Evolutionary conservation across 2,329 filamentous ascomycete species (phyloP).

Genomic region (Cytospora piceicola): DNA sequence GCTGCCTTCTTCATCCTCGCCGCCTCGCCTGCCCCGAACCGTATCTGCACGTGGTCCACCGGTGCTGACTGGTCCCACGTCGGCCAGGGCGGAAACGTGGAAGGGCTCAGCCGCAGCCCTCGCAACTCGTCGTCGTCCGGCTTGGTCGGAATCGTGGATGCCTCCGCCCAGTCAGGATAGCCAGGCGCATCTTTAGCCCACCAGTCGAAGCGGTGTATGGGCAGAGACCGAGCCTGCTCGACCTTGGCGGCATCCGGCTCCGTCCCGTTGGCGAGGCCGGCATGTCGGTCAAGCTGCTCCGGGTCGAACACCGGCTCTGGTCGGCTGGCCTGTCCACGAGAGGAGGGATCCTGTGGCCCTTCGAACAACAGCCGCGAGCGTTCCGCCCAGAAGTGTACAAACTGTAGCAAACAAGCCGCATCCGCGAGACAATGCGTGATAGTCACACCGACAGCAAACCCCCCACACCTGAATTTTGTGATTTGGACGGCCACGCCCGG

Average conservation of each 20-base stretch:
- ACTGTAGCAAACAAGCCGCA: slow-evolving; percentile 47
- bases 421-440: slow-evolving; percentile 51
- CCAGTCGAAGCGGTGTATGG: slow-evolving; percentile 53
- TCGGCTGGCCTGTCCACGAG: not conserved
- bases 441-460: slow-evolving; percentile 46
- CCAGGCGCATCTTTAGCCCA: slow-evolving; percentile 43
- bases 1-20: slow-evolving; percentile 39
- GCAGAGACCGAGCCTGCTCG: slow-evolving; percentile 42
- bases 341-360: not conserved
- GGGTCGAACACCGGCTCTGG: slow-evolving; percentile 46
- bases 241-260: slow-evolving; percentile 35
- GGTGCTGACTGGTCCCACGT: slow-evolving; percentile 46
- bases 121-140: slow-evolving; percentile 26
- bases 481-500: slow-evolving; percentile 45
- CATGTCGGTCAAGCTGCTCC: slow-evolving; percentile 42
- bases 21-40: slow-evolving; percentile 44
- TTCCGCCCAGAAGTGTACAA: slow-evolving; percentile 48
- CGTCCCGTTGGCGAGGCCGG: slow-evolving; percentile 35
- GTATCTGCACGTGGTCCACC: slow-evolving; percentile 42
- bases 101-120: slow-evolving; percentile 34
- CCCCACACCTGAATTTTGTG: slow-evolving; percentile 46
- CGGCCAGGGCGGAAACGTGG: slow-evolving; percentile 44
- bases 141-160: slow-evolving; percentile 36
- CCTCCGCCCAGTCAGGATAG: slow-evolving; percentile 37
- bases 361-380: slow-evolving; percentile 33